These are phyloP conservation scores for Globisporangium carolinianum DNA, from an alignment of 352 stramenopile species.

Conservation along the genomic window DNA sequence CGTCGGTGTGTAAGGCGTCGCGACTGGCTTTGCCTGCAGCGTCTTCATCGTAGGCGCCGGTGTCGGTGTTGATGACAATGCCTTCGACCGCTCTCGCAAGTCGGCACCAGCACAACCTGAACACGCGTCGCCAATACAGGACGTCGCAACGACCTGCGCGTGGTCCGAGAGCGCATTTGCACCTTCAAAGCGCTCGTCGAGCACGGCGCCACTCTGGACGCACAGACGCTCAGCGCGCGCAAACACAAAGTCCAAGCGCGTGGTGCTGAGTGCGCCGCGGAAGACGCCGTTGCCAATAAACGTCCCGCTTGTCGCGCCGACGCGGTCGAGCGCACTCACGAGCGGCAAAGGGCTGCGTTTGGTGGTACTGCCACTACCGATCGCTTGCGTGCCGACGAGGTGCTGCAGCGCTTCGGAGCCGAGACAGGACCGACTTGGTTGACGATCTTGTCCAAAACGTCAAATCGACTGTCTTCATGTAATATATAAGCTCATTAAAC, in stretches of 20 bases:
- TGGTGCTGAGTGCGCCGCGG: conserved; percentile 5
- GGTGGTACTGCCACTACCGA: too few species aligned
- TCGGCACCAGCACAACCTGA: conserved; percentile 1
- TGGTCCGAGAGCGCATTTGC: conserved; percentile 13
- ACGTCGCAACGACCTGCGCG: conserved; percentile 12
- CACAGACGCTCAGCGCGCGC: conserved; percentile 7
- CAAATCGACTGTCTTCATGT: too few species aligned
- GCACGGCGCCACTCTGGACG: conserved; percentile 10
- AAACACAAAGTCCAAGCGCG: conserved; percentile 15
- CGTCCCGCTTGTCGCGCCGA: conserved; percentile 8
- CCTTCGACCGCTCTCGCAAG: neutral
- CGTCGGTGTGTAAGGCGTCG: neutral
- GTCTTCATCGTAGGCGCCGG: neutral
- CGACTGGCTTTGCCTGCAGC: neutral
- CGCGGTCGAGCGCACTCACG: conserved; percentile 7
- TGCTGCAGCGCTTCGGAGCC: conserved; percentile 9
- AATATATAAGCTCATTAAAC: too few species aligned
- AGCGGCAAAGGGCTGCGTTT: conserved; percentile 10
- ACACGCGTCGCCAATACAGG: conserved; percentile 11
- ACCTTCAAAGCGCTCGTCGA: conserved; percentile 12
- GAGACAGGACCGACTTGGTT: too few species aligned
- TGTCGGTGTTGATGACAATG: neutral
- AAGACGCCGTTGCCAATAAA: conserved; percentile 18
- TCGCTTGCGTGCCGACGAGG: conserved; percentile 1
- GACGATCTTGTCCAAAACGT: too few species aligned